phyloP scores from a whole-genome alignment of 805 yeast species.

The Metschnikowia anglica region DNA sequence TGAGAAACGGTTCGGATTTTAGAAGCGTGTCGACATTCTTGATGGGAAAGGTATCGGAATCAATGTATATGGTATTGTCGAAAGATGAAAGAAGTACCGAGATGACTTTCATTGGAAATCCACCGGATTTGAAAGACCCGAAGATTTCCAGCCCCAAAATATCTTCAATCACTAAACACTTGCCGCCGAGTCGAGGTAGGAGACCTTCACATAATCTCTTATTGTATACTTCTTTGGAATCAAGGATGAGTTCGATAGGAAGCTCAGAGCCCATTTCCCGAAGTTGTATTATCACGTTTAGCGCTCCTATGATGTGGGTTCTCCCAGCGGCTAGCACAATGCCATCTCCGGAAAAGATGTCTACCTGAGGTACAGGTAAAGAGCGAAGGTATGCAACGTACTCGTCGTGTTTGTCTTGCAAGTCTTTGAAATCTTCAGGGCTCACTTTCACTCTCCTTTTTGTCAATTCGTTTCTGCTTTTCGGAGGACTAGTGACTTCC shows the following conservation, averaged over 20 bases:
- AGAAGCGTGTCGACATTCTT: constrained; percentile 39
- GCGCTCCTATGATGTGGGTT: constrained; percentile 27
- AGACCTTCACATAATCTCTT: constrained; percentile 53
- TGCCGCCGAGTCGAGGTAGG: constrained; percentile 61
- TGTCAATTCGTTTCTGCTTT: constrained; percentile 11
- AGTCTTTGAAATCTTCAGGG: constrained; percentile 21
- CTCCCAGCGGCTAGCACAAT: constrained; percentile 36
- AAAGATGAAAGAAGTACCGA: constrained; percentile 49
- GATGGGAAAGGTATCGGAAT: constrained; percentile 48
- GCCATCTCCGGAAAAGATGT: constrained; percentile 33
- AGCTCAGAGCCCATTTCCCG: constrained; percentile 43
- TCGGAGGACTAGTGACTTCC: constrained; percentile 3
- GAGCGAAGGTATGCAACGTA: constrained; percentile 28
- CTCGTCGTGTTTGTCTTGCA: constrained; percentile 28
- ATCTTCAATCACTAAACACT: constrained; percentile 56
- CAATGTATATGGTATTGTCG: constrained; percentile 45
- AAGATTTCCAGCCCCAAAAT: constrained; percentile 51
- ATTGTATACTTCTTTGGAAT: constrained; percentile 39
- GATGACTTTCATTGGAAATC: constrained; percentile 42
- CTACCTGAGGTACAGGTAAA: constrained; percentile 26
- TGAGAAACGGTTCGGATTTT: constrained; percentile 19
- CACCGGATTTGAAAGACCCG: constrained; percentile 23
- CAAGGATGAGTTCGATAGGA: constrained; percentile 47
- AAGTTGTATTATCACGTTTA: constrained; percentile 33
- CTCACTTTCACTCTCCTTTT: constrained; percentile 18